Evolutionary conservation across 306 rosid species (phyloP).

Genomic region (Abrus precatorius): DNA sequence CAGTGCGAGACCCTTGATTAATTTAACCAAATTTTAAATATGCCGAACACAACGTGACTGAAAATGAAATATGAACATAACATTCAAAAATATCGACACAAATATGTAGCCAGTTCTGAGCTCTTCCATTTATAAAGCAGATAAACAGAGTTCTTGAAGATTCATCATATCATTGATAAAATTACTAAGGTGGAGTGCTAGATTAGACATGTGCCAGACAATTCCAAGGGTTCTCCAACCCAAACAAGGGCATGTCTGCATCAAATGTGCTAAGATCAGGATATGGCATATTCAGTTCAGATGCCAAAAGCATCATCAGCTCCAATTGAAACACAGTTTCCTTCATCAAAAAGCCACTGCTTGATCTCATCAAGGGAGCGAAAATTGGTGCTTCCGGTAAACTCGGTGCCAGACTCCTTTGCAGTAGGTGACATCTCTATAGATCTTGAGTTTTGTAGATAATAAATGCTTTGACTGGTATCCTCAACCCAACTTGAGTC

Average conservation of each 20-base stretch:
- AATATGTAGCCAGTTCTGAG: background rate
- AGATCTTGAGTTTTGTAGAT: conserved; percentile 46
- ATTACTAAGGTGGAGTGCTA: conserved; percentile 6
- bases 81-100: background rate
- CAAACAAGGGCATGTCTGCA: conserved; percentile 45
- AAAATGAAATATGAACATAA: background rate
- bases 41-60: background rate
- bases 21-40: too few relatives aligned
- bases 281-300: conserved; percentile 48
- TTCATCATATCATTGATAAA: conserved; percentile 2
- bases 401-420: conserved; percentile 48
- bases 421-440: conserved; percentile 38
- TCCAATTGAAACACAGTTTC: conserved; percentile 27
- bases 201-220: conserved; percentile 45
- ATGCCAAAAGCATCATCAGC: conserved; percentile 47
- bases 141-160: background rate
- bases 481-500: conserved; percentile 48
- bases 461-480: conserved; percentile 46
- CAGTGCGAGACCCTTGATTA: too few relatives aligned
- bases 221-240: conserved; percentile 59
- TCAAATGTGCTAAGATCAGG: conserved; percentile 51
- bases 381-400: conserved; percentile 28
- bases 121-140: background rate
- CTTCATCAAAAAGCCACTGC: conserved; percentile 52
- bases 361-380: conserved; percentile 44